Evolutionary conservation across 129 eudicot species (phyloP).

Genomic region (Tagetes erecta): DNA sequence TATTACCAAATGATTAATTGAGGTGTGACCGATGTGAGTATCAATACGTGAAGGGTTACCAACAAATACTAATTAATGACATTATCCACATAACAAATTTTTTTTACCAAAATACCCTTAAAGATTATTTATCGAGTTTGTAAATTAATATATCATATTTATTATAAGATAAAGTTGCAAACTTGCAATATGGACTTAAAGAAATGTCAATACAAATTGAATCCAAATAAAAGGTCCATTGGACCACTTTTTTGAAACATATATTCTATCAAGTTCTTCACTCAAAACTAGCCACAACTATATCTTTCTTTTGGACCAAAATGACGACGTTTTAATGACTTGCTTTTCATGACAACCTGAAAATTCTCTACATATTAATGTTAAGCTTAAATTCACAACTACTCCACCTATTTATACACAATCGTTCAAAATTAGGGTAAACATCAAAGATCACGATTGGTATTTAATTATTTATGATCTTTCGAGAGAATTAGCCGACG

Average conservation of each 20-base stretch:
- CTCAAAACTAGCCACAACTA: conserved; percentile 18
- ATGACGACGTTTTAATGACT: conserved; percentile 10
- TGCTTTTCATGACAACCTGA: conserved; percentile 28
- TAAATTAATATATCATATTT: too few relatives aligned
- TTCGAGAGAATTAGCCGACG: conserved; percentile 12
- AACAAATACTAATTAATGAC: too few relatives aligned
- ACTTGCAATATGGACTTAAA: background rate
- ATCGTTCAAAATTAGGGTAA: conserved; percentile 27
- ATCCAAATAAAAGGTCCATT: conserved; percentile 17
- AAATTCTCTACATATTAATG: conserved; percentile 34
- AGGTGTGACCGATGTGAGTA: too few relatives aligned
- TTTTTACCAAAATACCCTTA: too few relatives aligned
- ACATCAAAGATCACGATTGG: conserved; percentile 23
- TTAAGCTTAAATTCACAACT: conserved; percentile 31
- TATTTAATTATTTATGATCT: conserved; percentile 25
- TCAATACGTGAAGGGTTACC: too few relatives aligned
- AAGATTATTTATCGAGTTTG: too few relatives aligned
- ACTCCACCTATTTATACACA: conserved; percentile 22
- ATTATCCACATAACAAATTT: too few relatives aligned
- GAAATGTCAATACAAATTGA: background rate
- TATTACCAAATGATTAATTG: too few relatives aligned
- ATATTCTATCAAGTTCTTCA: conserved; percentile 16
- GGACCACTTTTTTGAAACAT: conserved; percentile 29
- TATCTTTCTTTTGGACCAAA: conserved; percentile 23
- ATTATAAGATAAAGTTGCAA: too few relatives aligned